phyloP scores from a whole-genome alignment of 495 filamentous ascomycete species.

The Penicillium simplicissimum region DNA sequence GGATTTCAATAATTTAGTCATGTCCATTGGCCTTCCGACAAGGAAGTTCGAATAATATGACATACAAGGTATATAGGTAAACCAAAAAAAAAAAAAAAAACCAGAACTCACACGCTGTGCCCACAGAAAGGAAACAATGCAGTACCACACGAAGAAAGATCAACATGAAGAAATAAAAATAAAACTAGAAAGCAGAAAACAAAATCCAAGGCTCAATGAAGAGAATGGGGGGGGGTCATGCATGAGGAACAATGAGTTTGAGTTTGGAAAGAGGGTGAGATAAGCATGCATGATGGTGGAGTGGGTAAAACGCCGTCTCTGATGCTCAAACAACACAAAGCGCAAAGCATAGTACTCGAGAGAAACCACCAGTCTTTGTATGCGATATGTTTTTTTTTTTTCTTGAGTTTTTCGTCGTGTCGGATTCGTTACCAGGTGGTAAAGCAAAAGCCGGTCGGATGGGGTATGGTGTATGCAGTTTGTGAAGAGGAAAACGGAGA shows the following conservation, averaged over 20 bases:
- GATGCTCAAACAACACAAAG: slow-evolving; percentile 29
- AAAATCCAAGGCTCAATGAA: slow-evolving; percentile 21
- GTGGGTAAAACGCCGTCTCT: slow-evolving; percentile 25
- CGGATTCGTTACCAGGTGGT: slow-evolving; percentile 1
- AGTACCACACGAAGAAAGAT: slow-evolving; percentile 27
- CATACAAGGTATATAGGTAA: slow-evolving; percentile 21
- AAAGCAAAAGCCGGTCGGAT: not conserved
- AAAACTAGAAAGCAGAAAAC: slow-evolving; percentile 12
- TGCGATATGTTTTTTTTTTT: slow-evolving; percentile 14
- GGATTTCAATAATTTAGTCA: slow-evolving; percentile 12
- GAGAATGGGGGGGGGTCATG: not conserved
- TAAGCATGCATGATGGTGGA: slow-evolving; percentile 19
- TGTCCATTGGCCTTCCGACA: slow-evolving; percentile 27
- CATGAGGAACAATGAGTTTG: slow-evolving; percentile 1
- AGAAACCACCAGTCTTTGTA: slow-evolving; percentile 21
- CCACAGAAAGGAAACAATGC: slow-evolving; percentile 30
- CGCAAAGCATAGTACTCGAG: slow-evolving; percentile 9
- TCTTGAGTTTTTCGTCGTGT: slow-evolving; percentile 9
- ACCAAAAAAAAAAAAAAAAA: slow-evolving; percentile 10
- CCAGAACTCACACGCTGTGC: slow-evolving; percentile 43
- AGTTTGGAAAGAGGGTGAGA: slow-evolving; percentile 15
- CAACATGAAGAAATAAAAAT: slow-evolving; percentile 7
- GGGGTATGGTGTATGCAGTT: slow-evolving; percentile 12
- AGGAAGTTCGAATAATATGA: slow-evolving; percentile 23
- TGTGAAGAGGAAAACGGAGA: not conserved